Evolutionary conservation across 2,329 filamentous ascomycete species (phyloP).

Genomic region (Sphaerulina vaccinii): DNA sequence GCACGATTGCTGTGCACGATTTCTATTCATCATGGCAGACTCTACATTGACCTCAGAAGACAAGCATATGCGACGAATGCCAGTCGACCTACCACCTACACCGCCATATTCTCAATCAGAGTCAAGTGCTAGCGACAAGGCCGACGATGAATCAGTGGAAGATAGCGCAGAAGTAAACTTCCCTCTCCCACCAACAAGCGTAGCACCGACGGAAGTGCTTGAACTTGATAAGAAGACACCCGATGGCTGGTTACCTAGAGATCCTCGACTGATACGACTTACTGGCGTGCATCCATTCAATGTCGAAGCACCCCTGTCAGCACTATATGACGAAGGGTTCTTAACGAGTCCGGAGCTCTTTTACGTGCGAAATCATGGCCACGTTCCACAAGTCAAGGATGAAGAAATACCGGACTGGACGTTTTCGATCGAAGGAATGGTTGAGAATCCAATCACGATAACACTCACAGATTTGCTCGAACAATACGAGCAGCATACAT

Average conservation of each 20-base stretch:
- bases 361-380: constrained; percentile 88
- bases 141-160: constrained; percentile 52
- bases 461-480: constrained; percentile 69
- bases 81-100: constrained; percentile 36
- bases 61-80: constrained; percentile 24
- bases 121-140: constrained; percentile 33
- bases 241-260: constrained; percentile 75
- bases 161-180: constrained; percentile 53
- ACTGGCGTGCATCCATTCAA: constrained; percentile 93
- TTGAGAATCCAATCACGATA: constrained; percentile 71
- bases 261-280: constrained; percentile 77
- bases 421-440: constrained; percentile 80
- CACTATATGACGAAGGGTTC: constrained; percentile 77
- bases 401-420: constrained; percentile 74
- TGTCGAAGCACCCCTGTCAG: constrained; percentile 76
- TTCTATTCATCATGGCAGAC: constrained; percentile 12
- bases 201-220: constrained; percentile 60
- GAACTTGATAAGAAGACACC: constrained; percentile 79
- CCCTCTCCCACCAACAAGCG: constrained; percentile 67
- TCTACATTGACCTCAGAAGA: constrained; percentile 15
- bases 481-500: constrained; percentile 77
- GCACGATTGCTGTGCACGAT: not conserved
- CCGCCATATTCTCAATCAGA: constrained; percentile 40
- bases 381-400: constrained; percentile 73
- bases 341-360: constrained; percentile 84